phyloP scores from a whole-genome alignment of 2,329 filamentous ascomycete genomes.

The Epichloe sp. region DNA sequence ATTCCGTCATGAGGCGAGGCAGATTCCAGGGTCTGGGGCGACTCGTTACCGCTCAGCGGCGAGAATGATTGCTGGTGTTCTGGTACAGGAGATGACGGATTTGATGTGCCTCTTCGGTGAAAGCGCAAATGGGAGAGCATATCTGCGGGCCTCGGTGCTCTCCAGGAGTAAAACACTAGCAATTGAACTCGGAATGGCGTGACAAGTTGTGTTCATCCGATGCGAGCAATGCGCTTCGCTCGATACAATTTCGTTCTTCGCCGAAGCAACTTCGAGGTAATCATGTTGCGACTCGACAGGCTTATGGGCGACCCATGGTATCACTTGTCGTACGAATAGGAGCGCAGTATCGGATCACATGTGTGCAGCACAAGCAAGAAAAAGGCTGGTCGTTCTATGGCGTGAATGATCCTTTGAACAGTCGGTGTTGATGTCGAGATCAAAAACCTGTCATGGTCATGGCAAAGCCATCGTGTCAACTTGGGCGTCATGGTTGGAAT shows the following conservation, averaged over 20 bases:
- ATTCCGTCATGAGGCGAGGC: constrained; percentile 21
- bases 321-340: neutral
- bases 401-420: neutral
- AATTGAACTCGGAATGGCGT: neutral
- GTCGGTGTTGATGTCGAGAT: neutral
- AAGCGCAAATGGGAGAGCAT: constrained; percentile 46
- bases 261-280: neutral
- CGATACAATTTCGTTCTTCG: neutral
- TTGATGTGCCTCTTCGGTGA: constrained; percentile 43
- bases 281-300: constrained; percentile 1
- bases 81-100: constrained; percentile 38
- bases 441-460: neutral
- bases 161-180: neutral
- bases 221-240: neutral
- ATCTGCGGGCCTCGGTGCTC: neutral
- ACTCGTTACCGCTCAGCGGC: constrained; percentile 24
- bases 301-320: neutral
- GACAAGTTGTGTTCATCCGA: neutral
- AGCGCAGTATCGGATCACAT: neutral
- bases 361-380: neutral
- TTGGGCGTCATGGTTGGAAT: neutral
- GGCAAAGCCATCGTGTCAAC: too few relatives aligned
- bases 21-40: constrained; percentile 28
- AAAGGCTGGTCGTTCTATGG: neutral
- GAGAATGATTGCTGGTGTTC: constrained; percentile 31